A percentile compares a stretch with the other conserved stretches of the same genome.
Conservation (phyloP, 345 rosid genomes). For the Sisymbrium altissimum region DNA sequence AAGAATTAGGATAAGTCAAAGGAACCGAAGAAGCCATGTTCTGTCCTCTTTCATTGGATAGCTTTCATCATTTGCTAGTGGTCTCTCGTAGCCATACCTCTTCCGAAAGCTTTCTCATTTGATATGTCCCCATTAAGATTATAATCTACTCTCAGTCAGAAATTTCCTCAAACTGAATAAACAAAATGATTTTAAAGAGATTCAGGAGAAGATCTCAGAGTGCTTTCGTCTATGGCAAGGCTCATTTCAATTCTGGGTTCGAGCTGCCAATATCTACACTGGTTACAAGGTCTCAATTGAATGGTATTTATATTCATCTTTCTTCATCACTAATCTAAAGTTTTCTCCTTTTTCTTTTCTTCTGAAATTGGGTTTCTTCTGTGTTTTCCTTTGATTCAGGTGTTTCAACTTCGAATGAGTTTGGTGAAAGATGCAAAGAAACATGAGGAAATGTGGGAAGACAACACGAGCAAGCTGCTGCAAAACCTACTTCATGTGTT, state of each 20-base stretch:
- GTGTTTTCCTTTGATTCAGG: conserved; percentile 33
- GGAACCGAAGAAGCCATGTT: no score
- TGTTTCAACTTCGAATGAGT: conserved; percentile 68
- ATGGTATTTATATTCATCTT: background rate
- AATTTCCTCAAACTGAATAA: background rate
- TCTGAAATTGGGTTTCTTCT: background rate
- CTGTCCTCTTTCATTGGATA: no score
- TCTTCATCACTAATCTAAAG: background rate
- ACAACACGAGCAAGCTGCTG: conserved; percentile 82
- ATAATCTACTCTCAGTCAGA: background rate
- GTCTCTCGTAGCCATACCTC: background rate
- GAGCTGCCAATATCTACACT: conserved; percentile 71
- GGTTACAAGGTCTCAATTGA: conserved; percentile 71
- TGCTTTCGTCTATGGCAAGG: conserved; percentile 78
- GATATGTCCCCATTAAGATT: background rate
- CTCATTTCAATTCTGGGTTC: conserved; percentile 96
- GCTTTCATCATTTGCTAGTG: no score
- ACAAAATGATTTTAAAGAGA: conserved; percentile 46
- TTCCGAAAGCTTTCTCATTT: background rate
- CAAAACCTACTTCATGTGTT: conserved; percentile 77
- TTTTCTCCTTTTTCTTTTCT: background rate
- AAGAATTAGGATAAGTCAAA: no score
- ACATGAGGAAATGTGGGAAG: conserved; percentile 90
- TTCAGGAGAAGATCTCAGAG: conserved; percentile 56
- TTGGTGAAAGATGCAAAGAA: conserved; percentile 63